Percentiles rank a stretch among this genome's conserved stretches.
phyloP scores from a whole-genome alignment of 139 green algal species.

The Chlorella sp. region DNA sequence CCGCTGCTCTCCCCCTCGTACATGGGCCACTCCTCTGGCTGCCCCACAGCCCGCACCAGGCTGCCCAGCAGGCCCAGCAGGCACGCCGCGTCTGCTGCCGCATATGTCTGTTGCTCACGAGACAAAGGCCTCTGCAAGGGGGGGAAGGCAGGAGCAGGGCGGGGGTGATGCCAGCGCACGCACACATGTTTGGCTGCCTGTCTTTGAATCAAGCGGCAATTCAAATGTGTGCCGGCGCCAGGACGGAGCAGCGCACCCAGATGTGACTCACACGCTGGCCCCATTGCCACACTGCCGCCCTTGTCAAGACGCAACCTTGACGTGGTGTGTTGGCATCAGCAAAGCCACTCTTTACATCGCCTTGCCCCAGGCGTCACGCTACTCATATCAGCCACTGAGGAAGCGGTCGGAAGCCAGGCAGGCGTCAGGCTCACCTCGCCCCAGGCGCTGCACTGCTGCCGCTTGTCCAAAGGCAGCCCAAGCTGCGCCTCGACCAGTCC shows the following conservation, averaged over 20 bases:
- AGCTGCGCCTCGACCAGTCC: conserved; percentile 48
- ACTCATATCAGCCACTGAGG: too few relatives aligned
- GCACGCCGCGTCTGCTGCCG: conserved; percentile 54
- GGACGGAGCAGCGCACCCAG: too few relatives aligned
- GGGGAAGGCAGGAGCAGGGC: too few relatives aligned
- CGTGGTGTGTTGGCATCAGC: too few relatives aligned
- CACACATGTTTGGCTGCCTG: background rate
- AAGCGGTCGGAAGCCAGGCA: background rate
- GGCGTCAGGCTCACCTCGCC: background rate
- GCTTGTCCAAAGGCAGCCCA: conserved; percentile 59
- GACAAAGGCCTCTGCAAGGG: conserved; percentile 27
- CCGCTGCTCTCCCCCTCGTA: background rate
- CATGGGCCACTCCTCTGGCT: background rate
- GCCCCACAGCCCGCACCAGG: conserved; percentile 25
- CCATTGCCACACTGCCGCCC: too few relatives aligned
- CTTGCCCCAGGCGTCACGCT: too few relatives aligned
- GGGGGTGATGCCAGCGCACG: background rate
- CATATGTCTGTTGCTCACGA: conserved; percentile 51
- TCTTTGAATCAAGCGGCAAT: background rate
- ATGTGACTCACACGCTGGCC: background rate
- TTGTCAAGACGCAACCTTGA: too few relatives aligned
- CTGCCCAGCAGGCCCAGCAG: conserved; percentile 55
- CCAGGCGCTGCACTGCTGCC: conserved; percentile 61
- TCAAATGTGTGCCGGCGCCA: conserved; percentile 48
- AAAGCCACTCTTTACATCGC: too few relatives aligned